These are phyloP conservation scores for Trichosanthes truncata DNA, from an alignment of 306 rosid species.

Conservation along the genomic window DNA sequence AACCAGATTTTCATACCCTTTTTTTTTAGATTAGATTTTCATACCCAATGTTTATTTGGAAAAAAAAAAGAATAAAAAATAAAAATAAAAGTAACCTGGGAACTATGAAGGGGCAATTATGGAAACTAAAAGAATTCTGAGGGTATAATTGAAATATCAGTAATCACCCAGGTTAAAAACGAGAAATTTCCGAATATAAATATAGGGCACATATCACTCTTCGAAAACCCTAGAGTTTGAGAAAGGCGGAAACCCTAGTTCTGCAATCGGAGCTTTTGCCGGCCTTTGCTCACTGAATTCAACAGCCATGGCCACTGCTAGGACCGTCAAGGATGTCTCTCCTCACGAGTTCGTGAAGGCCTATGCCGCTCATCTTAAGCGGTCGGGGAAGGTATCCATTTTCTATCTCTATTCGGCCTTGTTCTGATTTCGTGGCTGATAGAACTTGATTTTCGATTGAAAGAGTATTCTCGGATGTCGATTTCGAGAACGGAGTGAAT, in stretches of 20 bases:
- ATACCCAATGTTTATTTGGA: too few species aligned
- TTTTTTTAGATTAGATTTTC: too few species aligned
- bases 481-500: background rate
- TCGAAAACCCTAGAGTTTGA: conserved; percentile 1
- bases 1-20: too few species aligned
- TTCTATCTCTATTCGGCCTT: background rate
- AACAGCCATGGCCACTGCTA: conserved; percentile 31
- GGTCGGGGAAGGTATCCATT: conserved; percentile 42
- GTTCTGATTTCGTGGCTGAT: background rate
- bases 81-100: too few species aligned
- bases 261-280: background rate
- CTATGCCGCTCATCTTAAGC: conserved; percentile 58
- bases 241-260: conserved; percentile 6
- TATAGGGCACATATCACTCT: background rate
- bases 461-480: background rate
- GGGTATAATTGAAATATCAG: background rate
- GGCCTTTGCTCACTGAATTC: conserved; percentile 3
- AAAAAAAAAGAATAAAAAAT: too few species aligned
- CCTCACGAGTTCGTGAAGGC: conserved; percentile 76
- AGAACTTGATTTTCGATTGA: background rate
- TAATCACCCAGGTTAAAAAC: background rate
- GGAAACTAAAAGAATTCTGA: background rate
- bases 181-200: background rate
- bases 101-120: background rate
- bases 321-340: conserved; percentile 56